Evolutionary conservation across 768 basidiomycete genomes (phyloP), one percentile per base, ranked within the genome.

Genomic region (Rhodotorula babjevae): DNA sequence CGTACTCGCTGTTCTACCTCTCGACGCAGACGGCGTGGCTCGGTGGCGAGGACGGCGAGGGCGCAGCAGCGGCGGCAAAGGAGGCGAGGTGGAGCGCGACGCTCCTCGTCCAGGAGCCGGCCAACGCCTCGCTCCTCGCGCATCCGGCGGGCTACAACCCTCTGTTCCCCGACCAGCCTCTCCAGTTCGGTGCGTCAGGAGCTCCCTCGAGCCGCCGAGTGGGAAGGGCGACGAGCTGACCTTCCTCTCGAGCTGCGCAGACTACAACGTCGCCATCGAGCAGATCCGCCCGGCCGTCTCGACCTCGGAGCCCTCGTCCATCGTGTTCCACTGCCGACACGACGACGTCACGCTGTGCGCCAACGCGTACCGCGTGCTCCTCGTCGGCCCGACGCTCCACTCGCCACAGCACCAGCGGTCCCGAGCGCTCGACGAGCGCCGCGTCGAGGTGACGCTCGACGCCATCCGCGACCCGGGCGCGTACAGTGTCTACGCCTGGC

Each of bases 291-390:
- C 49, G 6, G 15, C 27, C n/a, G 29, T 70, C 36, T 18, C 40
- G 11, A 19, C 50, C 44, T 31, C 40, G 0, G 33, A 49, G n/a
- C 46, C 56, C 4, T 58, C 36, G 6, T 58, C 68, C 14, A n/a
- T 69, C 56, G 47, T 60, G 57, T 56, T 69, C 33, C 47, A 63
- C n/a, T 69, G 68, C 49, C 57, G 57, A 5, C 69, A 70, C 52
- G 23, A 49, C 42, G 63, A 70, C 42, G 18, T 56, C 25, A 40
- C 52, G 6, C 63, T 65, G n/a, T 70, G 69, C 56, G 58, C 69
- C 3, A 25, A 29, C 5, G 50, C 58, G 29, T 70, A 70, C 58
- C 69, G 69, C 25, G 40, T 70, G 27, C 42, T 70, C 19, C 44
- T 70, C 27, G 36, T 49, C 59, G 69, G 69, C 15, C 69, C 69